Conservation (phyloP, 108 stramenopile genomes). For the Fragilaria radians region DNA sequence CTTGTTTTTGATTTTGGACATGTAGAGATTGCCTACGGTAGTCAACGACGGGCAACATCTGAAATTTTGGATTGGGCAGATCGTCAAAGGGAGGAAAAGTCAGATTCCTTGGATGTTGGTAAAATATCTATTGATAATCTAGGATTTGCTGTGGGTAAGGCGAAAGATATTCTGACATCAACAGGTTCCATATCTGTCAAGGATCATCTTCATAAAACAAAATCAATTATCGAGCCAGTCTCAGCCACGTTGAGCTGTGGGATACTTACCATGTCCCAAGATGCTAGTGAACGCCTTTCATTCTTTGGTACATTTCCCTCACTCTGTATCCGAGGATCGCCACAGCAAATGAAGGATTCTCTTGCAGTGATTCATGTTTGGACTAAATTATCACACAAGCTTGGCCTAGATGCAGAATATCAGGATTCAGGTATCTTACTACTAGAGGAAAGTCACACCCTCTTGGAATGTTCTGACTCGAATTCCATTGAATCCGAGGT, state of each 20-base stretch:
- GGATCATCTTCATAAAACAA: neutral
- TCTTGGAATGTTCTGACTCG: neutral
- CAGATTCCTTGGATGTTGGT: constrained; percentile 37
- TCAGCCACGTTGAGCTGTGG: constrained; percentile 53
- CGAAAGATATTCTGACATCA: constrained; percentile 12
- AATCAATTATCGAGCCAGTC: constrained; percentile 62
- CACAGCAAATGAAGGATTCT: constrained; percentile 40
- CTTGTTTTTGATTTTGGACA: constrained; percentile 75
- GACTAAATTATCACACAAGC: constrained; percentile 8
- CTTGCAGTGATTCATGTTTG: constrained; percentile 51
- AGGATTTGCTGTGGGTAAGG: constrained; percentile 26
- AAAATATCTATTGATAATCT: constrained; percentile 33
- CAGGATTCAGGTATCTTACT: neutral
- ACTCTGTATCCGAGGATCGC: constrained; percentile 47
- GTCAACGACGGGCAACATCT: constrained; percentile 19
- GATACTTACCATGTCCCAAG: constrained; percentile 36
- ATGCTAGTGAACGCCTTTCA: constrained; percentile 53
- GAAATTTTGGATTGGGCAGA: constrained; percentile 45
- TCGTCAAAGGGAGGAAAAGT: constrained; percentile 14
- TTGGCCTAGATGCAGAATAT: neutral
- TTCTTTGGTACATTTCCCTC: constrained; percentile 64
- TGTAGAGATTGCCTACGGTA: constrained; percentile 60
- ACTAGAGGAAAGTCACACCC: neutral
- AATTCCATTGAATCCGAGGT: neutral
- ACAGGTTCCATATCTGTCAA: neutral